Conservation (phyloP, 2,329 filamentous ascomycete genomes). For the Reticulascus tulasneorum region DNA sequence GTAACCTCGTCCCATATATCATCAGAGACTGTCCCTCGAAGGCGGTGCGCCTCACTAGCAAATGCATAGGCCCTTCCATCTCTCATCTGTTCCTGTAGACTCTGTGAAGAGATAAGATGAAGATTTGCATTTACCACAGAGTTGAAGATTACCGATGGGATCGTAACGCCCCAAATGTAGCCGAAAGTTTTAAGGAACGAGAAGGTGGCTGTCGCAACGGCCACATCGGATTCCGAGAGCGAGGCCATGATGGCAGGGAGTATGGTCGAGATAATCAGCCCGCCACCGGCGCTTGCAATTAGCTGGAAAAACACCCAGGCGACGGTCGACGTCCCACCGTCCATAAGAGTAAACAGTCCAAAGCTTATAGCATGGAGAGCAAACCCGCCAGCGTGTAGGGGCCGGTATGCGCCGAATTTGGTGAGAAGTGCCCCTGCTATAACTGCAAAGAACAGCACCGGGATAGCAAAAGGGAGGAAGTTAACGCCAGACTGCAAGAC, state of each 20-base stretch:
- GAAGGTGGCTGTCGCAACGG: conserved; percentile 1
- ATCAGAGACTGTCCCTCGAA: no score
- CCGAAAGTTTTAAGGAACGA: conserved; percentile 1
- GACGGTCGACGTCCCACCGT: background rate
- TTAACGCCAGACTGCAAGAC: background rate
- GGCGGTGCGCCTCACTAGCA: no score
- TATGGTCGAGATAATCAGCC: background rate
- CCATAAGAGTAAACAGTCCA: background rate
- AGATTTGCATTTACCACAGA: no score
- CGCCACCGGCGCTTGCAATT: background rate
- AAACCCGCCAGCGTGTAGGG: background rate
- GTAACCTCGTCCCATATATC: no score
- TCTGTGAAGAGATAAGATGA: no score
- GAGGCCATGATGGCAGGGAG: conserved; percentile 1
- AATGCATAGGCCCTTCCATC: no score
- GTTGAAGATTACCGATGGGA: conserved; percentile 2
- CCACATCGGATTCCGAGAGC: background rate
- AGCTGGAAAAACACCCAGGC: background rate
- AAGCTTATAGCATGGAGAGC: background rate
- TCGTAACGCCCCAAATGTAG: background rate
- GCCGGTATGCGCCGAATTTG: background rate
- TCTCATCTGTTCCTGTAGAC: no score
- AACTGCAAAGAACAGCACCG: background rate
- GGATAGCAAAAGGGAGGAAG: conserved; percentile 1
- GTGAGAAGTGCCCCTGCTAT: background rate